Evolutionary conservation across 371 early-diverging fungal genomes (phyloP), one percentile per base, ranked within the genome.

Genomic region (Rhizopus arrhizus): DNA sequence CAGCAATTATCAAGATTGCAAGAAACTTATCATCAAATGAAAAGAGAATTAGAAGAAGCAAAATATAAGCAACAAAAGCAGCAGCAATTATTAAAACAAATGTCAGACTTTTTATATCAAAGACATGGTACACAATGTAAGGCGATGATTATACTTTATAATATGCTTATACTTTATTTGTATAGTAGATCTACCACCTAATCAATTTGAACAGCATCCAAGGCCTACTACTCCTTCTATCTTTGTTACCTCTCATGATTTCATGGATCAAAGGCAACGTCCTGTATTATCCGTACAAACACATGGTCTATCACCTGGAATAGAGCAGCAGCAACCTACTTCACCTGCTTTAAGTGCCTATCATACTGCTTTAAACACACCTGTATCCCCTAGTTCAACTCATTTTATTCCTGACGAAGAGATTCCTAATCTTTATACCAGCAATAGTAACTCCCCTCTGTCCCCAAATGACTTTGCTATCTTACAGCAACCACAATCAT

Each of bases 1-100:
- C 85, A 86, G 66, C 85, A 89, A 64, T 70, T 93, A 36, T 72
- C 77, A n/a, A 83, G 85, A 29, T 76, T 94, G 7, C 88, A 91
- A 61, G 84, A 86, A 42, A 86, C 82, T 50, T 84, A 89, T 61
- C 65, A 68, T 9, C 86, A 87, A 61, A 81, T 92, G 13, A 75
- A 83, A 9, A 73, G 85, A 31, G 92, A 94, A 63, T 74, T 92
- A 49, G 71, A 74, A 8, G 91, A 91, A 50, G 85, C 87, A 0
- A 85, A 82, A 46, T 74, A 80, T 53, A 85, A 77, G 53, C 88
- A 88, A 49, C 64, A 58, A 31, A 65, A 71, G 13, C 91, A 89
- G 56, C 84, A 88, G 58, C 80, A 85, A 46, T 55, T 85, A 53
- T 70, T 90, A 69, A 41, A 31, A 2, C 69, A 59, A 43, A 75